Percentiles rank a stretch among this genome's conserved stretches.
These are phyloP conservation scores for Mycena indigotica DNA, from an alignment of 768 basidiomycete species.

Conservation along the genomic window DNA sequence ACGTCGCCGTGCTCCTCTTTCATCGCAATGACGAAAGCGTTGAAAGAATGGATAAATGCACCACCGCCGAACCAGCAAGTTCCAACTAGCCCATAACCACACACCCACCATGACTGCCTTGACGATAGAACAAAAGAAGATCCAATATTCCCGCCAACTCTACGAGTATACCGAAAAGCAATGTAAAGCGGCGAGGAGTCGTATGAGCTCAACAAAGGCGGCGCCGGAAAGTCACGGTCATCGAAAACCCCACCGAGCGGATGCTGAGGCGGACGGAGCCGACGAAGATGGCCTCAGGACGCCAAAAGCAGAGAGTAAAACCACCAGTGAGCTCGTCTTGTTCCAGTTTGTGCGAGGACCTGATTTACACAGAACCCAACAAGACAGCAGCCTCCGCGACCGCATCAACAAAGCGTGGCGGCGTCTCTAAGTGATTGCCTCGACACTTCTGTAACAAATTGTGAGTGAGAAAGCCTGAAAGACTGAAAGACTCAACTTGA, in stretches of 20 bases:
- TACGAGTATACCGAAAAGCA: conserved; percentile 46
- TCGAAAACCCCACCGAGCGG: background rate
- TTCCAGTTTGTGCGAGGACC: conserved; percentile 2
- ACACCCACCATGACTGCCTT: conserved; percentile 30
- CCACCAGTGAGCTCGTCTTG: too few species aligned
- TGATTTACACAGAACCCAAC: conserved; percentile 15
- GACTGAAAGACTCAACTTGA: too few species aligned
- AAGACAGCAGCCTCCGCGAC: conserved; percentile 12
- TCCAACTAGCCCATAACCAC: conserved; percentile 5
- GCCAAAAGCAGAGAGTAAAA: conserved; percentile 11
- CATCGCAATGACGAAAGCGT: conserved; percentile 26
- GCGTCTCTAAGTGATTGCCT: conserved; percentile 3
- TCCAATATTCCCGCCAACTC: conserved; percentile 42
- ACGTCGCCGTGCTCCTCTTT: conserved; percentile 18
- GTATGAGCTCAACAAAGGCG: background rate
- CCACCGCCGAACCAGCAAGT: background rate
- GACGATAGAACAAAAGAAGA: conserved; percentile 40
- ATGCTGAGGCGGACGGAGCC: conserved; percentile 1
- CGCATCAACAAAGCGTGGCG: conserved; percentile 22
- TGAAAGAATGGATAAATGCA: conserved; percentile 11
- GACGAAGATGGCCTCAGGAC: conserved; percentile 3
- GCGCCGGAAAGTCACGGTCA: background rate
- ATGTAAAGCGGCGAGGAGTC: conserved; percentile 34
- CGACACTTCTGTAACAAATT: background rate
- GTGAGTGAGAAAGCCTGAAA: too few species aligned